phyloP scores from a whole-genome alignment of 2,329 filamentous ascomycete species.

The Colletotrichum horii region DNA sequence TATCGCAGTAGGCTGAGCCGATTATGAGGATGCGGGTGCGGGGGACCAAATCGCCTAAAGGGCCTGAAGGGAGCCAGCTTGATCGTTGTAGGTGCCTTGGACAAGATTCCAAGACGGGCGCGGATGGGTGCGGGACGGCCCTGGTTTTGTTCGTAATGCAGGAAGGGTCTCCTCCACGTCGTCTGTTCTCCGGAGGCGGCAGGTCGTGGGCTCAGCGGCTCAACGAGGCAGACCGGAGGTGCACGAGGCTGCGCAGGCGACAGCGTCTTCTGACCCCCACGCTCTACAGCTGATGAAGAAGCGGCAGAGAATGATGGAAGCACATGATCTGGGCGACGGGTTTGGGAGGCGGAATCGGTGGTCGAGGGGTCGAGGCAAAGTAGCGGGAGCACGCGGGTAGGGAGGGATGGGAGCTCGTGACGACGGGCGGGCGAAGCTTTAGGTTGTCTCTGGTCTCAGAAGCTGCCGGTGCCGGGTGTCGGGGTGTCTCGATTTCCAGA shows the following conservation, averaged over 20 bases:
- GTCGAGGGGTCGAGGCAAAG: not conserved
- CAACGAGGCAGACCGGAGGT: not conserved
- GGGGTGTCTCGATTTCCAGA: not conserved
- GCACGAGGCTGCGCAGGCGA: conserved; percentile 15
- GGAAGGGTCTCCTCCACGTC: not conserved
- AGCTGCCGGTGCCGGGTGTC: not conserved
- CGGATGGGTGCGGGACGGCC: not conserved
- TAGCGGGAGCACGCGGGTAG: conserved; percentile 14
- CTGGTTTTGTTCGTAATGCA: conserved; percentile 2
- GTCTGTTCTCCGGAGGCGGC: not conserved
- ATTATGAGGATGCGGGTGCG: conserved; percentile 45
- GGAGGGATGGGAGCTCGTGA: conserved; percentile 9
- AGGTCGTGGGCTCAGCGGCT: not conserved
- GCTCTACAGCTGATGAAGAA: conserved; percentile 15
- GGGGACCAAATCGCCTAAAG: conserved; percentile 43
- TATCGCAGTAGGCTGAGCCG: conserved; percentile 63
- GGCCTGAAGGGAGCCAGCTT: conserved; percentile 52
- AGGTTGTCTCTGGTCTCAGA: conserved; percentile 11
- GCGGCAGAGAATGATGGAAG: not conserved
- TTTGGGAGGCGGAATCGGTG: not conserved
- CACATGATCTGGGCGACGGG: conserved; percentile 16
- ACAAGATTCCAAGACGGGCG: conserved; percentile 10
- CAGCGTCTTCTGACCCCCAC: conserved; percentile 18
- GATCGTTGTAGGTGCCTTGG: conserved; percentile 19
- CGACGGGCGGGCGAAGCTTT: conserved; percentile 8